Evolutionary conservation across 768 basidiomycete species (phyloP), one percentile per base, ranked within the genome.

Genomic region (Basidioascus undulatus): DNA sequence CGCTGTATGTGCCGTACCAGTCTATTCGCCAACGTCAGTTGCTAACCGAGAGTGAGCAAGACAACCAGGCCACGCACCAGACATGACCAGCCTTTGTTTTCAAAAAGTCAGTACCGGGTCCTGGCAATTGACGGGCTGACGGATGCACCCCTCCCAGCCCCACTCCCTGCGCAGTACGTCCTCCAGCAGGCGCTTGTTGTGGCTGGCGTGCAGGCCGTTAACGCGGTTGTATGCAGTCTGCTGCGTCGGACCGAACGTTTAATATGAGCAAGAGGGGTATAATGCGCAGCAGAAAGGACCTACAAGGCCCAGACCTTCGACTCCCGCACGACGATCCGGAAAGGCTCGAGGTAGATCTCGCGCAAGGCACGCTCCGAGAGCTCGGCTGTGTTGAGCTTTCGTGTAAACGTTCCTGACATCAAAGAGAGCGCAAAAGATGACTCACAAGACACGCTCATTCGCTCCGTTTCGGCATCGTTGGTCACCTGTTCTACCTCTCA

Each of bases 271-370:
- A n/a, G n/a, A n/a, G n/a, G n/a, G n/a, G n/a, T n/a, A n/a, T n/a
- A n/a, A n/a, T n/a, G n/a, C n/a, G n/a, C n/a, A n/a, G n/a, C n/a
- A n/a, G n/a, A n/a, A n/a, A n/a, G n/a, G n/a, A n/a, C n/a, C n/a
- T n/a, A n/a, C n/a, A n/a, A n/a, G n/a, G n/a, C n/a, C n/a, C n/a
- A n/a, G n/a, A n/a, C n/a, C n/a, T n/a, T n/a, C n/a, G n/a, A n/a
- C n/a, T n/a, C n/a, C n/a, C n/a, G n/a, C n/a, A n/a, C 35, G 19
- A 47, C 50, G 32, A 59, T 50, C 25, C 56, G 57, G 50, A 61
- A 61, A 8, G 59, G 51, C 40, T 51, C 49, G 32, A 59, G 48
- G 49, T 59, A 61, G 31, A 61, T 47, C 48, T 61, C 58, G 30
- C 56, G 48, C n/a, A 59, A 45, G 0, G 58, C 54, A 36, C 55